Base-by-base conservation (phyloP, 176 grass and related monocot species). In the Cenchrus purpureus region DNA sequence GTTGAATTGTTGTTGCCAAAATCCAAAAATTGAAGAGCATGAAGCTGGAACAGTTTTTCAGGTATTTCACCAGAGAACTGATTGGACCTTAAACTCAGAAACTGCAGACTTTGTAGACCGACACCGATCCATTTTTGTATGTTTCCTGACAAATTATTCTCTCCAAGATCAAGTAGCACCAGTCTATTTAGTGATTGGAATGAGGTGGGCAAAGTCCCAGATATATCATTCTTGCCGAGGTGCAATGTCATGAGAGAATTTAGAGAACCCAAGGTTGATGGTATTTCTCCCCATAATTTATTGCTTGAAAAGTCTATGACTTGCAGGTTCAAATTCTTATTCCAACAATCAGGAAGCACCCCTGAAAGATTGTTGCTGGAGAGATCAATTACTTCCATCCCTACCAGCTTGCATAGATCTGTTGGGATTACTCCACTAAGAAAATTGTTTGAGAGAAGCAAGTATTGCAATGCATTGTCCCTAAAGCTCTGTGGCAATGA, bases 71-170 rank as follows among this genome's bases (percentile, higher is more conserved):
- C 45, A 48, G 45, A 48, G 8, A 48, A 48, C 45, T 48, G 45
- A 48, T 48, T 48, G 6, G 7, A 8, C 4, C 45, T 8, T 8
- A 48, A 48, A 48, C 0, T 54, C 14, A 86, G 2, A 25, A 73
- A 0, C 5, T 4, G 3, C 5, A 66, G 67, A 73, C 13, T 1
- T 11, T 56, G 57, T 60, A 87, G 43, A 0, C 12, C 29, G 9
- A 22, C 15, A 50, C 62, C 85, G 17, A 82, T 82, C 85, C 85
- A 87, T 82, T 12, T 68, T 2, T 61, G 78, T 60, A 76, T 68
- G 42, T 4, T 82, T 82, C 78, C 79, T 12, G 79, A 82, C 1
- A 87, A 55, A 68, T 76, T 82, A n/a, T 82, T 87, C 13, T n/a
- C n/a, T 10, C 0, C 25, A n/a, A 87, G 40, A 42, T 68, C 49